These are phyloP conservation scores for Vitellaria paradoxa DNA, from an alignment of 179 eudicot species.

Conservation along the genomic window DNA sequence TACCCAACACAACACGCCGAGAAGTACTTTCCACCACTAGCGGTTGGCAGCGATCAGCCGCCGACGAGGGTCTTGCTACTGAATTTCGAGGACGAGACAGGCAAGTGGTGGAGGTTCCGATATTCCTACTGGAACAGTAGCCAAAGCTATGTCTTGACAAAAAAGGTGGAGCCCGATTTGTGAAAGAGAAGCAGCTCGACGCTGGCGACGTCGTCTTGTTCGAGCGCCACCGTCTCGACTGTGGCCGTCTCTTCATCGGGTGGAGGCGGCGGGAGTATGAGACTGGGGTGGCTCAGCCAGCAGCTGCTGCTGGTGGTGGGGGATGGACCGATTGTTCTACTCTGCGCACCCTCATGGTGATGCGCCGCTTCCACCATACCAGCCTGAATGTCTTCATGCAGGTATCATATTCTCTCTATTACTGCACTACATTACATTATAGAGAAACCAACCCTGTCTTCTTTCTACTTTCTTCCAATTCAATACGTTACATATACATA, in stretches of 20 bases:
- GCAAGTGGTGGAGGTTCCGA: conserved; percentile 76
- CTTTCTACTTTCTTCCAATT: no score
- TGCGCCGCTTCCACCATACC: conserved; percentile 32
- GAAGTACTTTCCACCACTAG: conserved; percentile 56
- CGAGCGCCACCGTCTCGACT: conserved; percentile 44
- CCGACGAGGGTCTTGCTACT: conserved; percentile 41
- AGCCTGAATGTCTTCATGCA: conserved; percentile 41
- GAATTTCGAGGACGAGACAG: conserved; percentile 72
- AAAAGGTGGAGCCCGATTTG: conserved; percentile 96
- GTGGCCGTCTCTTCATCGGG: conserved; percentile 56
- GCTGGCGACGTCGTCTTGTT: conserved; percentile 85
- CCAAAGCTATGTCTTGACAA: conserved; percentile 88
- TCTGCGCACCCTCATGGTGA: conserved; percentile 26
- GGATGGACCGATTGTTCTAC: conserved; percentile 28
- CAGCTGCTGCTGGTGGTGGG: background rate
- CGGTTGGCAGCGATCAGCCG: background rate
- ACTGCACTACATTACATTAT: no score
- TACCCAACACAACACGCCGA: conserved; percentile 84
- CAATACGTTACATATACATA: no score
- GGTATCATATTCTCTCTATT: conserved; percentile 34
- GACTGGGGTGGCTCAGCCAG: conserved; percentile 5
- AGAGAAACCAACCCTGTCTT: background rate
- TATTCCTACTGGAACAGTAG: conserved; percentile 96
- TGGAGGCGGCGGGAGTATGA: conserved; percentile 43
- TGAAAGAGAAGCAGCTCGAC: conserved; percentile 77